These are phyloP conservation scores for Lactarius evosmus DNA, from an alignment of 768 basidiomycete species.

Conservation along the genomic window DNA sequence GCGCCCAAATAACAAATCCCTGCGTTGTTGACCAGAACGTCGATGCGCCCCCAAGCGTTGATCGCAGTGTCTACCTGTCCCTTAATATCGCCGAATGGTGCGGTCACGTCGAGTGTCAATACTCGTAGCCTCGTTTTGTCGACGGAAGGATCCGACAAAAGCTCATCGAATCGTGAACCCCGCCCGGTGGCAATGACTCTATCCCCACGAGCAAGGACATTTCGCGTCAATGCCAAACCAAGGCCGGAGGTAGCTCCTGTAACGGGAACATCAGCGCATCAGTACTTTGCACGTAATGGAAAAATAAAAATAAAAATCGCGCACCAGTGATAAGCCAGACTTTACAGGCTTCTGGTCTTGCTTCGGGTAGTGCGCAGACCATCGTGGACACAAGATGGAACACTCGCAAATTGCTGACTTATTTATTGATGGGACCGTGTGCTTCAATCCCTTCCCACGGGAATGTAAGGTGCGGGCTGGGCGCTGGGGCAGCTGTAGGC, in stretches of 20 bases:
- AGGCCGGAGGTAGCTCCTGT: conserved; percentile 20
- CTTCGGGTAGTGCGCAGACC: not conserved
- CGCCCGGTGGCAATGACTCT: conserved; percentile 17
- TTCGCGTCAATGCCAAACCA: conserved; percentile 16
- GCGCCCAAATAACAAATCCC: conserved; percentile 10
- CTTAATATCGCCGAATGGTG: conserved; percentile 12
- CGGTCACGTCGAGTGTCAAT: conserved; percentile 15
- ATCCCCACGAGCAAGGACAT: conserved; percentile 19
- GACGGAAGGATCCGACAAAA: conserved; percentile 5
- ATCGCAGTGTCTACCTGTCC: conserved; percentile 9
- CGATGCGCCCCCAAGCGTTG: conserved; percentile 14
- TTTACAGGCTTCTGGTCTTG: not conserved
- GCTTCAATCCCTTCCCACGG: not conserved
- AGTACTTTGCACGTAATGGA: not conserved
- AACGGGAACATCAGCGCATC: not conserved
- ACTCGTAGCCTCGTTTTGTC: conserved; percentile 10
- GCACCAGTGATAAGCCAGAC: conserved; percentile 25
- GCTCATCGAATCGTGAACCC: conserved; percentile 3
- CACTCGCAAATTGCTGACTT: not conserved
- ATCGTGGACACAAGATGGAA: not conserved
- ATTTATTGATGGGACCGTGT: not conserved
- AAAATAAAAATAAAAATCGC: not conserved
- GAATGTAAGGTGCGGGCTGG: not conserved
- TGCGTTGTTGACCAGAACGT: conserved; percentile 23
- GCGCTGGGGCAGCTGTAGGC: too few species aligned